Percentiles rank a stretch among this genome's conserved stretches.
These are phyloP conservation scores for Suhomyces bolitotheri DNA, from an alignment of 1,139 yeast species.

Conservation along the genomic window DNA sequence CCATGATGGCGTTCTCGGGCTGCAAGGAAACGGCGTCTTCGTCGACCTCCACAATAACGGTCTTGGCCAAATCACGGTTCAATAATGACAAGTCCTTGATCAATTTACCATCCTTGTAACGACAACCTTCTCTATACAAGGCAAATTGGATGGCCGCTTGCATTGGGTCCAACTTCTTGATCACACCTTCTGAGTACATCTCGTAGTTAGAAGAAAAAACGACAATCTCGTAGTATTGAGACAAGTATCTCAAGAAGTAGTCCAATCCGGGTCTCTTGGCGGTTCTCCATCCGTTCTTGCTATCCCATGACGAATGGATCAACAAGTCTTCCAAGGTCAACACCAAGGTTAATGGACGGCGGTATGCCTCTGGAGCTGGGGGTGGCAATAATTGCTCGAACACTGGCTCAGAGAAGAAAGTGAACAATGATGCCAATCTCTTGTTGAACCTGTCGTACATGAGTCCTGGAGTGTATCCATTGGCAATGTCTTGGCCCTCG, in stretches of 20 bases:
- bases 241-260: slow-evolving; percentile 89
- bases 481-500: slow-evolving; percentile 53
- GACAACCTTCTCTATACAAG: slow-evolving; percentile 86
- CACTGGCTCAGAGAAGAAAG: slow-evolving; percentile 90
- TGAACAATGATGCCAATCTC: slow-evolving; percentile 73
- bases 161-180: slow-evolving; percentile 87
- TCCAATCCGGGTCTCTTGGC: slow-evolving; percentile 99
- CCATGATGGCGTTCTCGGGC: slow-evolving; percentile 87
- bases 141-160: slow-evolving; percentile 88
- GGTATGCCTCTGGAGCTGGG: slow-evolving; percentile 83
- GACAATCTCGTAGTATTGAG: slow-evolving; percentile 95
- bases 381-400: slow-evolving; percentile 91
- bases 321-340: slow-evolving; percentile 85
- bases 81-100: slow-evolving; percentile 82
- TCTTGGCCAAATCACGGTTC: slow-evolving; percentile 86
- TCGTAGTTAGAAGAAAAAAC: slow-evolving; percentile 82
- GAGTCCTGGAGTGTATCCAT: slow-evolving; percentile 69
- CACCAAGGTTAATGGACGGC: slow-evolving; percentile 89
- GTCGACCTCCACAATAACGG: slow-evolving; percentile 76
- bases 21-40: slow-evolving; percentile 75
- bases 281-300: slow-evolving; percentile 95
- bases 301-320: slow-evolving; percentile 90
- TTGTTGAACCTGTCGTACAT: slow-evolving; percentile 68
- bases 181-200: slow-evolving; percentile 82
- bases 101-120: slow-evolving; percentile 84